Evolutionary conservation across 2,329 filamentous ascomycete genomes (phyloP), one percentile per base, ranked within the genome.

Genomic region (Thielaviopsis euricoi): DNA sequence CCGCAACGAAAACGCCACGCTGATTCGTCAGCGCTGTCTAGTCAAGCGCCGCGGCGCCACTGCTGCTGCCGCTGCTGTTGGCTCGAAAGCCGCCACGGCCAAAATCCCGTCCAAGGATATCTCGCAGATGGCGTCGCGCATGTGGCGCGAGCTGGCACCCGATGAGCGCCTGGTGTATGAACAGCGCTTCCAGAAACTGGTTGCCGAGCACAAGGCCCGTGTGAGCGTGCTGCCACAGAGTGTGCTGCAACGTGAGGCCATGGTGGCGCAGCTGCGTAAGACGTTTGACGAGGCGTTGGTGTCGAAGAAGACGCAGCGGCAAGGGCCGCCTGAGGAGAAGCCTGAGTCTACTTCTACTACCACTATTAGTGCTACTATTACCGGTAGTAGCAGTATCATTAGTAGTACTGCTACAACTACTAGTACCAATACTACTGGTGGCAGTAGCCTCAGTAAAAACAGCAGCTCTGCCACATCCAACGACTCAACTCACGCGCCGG

Each of bases 71-170:
- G n/a, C n/a, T n/a, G n/a, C n/a, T n/a, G n/a, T n/a, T n/a, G n/a
- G n/a, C n/a, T n/a, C n/a, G n/a, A n/a, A n/a, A n/a, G 37, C 37
- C n/a, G 56, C 46, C 21, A 21, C 2, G n/a, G 52, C 48, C 15
- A 60, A 60, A 29, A 53, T 60, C 21, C 53, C 48, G 9, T 58
- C 59, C 21, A 60, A 60, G 56, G 59, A 58, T 13, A 53, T 58
- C 12, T 60, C 59, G 17, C 59, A 60, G 55, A 88, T 89, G 67
- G 81, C 93, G 10, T 90, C 90, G 26, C 85, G 86, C 66, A 90
- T 93, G 83, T 98, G 93, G 93, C 87, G 85, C 66, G 77, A 79
- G 66, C 90, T 89, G 0, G 97, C 87, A 65, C 78, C 90, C 53
- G 83, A 89, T 26, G 78, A 84, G 67, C 87, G 86, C 3, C 77